These are phyloP conservation scores for Carex parvula DNA, from an alignment of 176 grass and related monocot genomes.

Conservation along the genomic window DNA sequence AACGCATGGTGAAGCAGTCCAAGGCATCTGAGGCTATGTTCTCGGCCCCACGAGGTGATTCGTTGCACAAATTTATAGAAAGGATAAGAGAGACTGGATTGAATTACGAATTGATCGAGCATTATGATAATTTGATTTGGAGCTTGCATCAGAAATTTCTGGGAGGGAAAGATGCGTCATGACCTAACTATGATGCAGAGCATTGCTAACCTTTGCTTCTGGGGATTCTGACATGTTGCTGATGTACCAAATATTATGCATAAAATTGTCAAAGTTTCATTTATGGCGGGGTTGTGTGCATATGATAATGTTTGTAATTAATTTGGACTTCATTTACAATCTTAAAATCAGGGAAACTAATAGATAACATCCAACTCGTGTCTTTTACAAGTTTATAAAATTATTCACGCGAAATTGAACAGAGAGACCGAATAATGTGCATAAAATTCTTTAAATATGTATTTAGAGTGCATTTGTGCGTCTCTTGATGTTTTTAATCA, in stretches of 20 bases:
- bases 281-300: too few species aligned
- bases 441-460: too few species aligned
- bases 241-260: background rate
- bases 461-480: too few species aligned
- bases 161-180: slow-evolving; percentile 42
- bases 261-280: too few species aligned
- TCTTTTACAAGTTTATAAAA: too few species aligned
- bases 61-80: slow-evolving; percentile 59
- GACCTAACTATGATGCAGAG: background rate
- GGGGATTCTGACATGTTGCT: slow-evolving; percentile 35
- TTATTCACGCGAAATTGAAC: too few species aligned
- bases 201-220: slow-evolving; percentile 81
- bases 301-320: too few species aligned
- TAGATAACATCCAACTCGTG: too few species aligned
- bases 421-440: too few species aligned
- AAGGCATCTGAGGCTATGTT: slow-evolving; percentile 61
- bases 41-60: slow-evolving; percentile 79
- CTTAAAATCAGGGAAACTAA: too few species aligned
- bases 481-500: too few species aligned
- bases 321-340: too few species aligned
- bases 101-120: slow-evolving; percentile 63
- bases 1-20: slow-evolving; percentile 52
- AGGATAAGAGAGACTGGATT: slow-evolving; percentile 53
- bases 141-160: slow-evolving; percentile 57
- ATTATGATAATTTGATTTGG: slow-evolving; percentile 70